These are phyloP conservation scores for Naegleria lovaniensis DNA, from an alignment of 208 protist species.

Conservation along the genomic window DNA sequence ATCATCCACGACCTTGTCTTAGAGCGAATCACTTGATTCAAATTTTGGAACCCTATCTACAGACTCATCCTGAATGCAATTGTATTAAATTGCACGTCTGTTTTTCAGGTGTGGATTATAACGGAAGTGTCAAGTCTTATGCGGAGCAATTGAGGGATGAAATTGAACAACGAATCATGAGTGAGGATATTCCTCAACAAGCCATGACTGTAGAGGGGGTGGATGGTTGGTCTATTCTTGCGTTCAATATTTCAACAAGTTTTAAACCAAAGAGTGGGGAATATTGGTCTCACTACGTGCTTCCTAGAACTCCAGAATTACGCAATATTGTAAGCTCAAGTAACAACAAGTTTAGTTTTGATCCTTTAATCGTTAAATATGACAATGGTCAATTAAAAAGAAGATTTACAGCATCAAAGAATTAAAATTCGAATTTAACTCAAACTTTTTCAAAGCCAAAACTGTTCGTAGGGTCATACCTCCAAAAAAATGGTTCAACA, in stretches of 20 bases:
- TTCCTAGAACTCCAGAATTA: not conserved
- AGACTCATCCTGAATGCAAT: not conserved
- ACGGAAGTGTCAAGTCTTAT: not conserved
- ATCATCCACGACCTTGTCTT: not conserved
- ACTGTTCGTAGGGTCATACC: too few relatives aligned
- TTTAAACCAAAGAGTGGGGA: not conserved
- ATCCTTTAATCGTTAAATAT: too few relatives aligned
- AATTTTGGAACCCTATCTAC: not conserved
- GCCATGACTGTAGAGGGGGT: not conserved
- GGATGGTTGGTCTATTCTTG: not conserved
- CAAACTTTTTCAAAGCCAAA: too few relatives aligned
- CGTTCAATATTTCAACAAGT: not conserved
- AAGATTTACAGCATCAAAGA: too few relatives aligned
- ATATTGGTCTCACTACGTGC: not conserved
- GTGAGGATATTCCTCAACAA: not conserved
- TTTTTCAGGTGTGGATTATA: not conserved
- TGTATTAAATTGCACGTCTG: not conserved
- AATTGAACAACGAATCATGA: not conserved
- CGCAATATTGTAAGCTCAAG: too few relatives aligned
- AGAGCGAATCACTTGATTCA: not conserved
- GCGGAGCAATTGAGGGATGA: not conserved
- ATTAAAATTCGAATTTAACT: too few relatives aligned
- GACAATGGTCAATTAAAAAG: too few relatives aligned
- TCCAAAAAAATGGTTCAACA: too few relatives aligned
- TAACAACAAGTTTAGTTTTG: too few relatives aligned